Evolutionary conservation across 768 basidiomycete genomes (phyloP), one percentile per base, ranked within the genome.

Genomic region (Roridomyces roridus): DNA sequence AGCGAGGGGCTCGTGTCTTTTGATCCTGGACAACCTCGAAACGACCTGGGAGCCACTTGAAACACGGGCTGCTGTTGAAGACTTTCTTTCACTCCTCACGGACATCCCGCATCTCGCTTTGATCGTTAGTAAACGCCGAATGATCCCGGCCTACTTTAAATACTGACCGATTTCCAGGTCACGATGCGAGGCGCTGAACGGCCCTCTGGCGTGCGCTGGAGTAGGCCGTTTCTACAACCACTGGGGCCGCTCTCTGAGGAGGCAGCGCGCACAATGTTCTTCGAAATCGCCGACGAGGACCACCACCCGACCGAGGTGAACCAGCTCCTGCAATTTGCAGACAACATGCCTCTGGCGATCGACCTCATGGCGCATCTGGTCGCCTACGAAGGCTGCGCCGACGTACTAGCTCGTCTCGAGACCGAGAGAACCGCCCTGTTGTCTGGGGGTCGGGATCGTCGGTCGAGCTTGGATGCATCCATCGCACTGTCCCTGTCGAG

Each of bases 181-280:
- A 57, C 56, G 14, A 57, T 57, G 56, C 41, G 56, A 12, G 56
- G 56, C 5, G 49, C 56, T 5, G 56, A 57, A 31, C 24, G 43
- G 8, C 56, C 56, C 3, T 36, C 20, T 3, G 21, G 24, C 31
- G 46, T 56, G 1, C 21, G 34, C 4, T 57, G 55, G 55, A 57
- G 29, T 29, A 17, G 48, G 3, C 55, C 55, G 15, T 57, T 57
- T 25, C 18, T 57, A 21, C 29, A 42, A 2, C 42, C 56, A 5
- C 20, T 57, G 25, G 24, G 29, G 26, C 49, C 56, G 2, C 26
- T 57, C n/a, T 6, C 29, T 18, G 15, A 35, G 1, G 42, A 49
- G 25, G 56, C 56, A 23, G 56, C 56, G 18, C 48, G 18, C 1
- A 34, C 46, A n/a, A 57, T 48, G 2, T 50, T 57, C 31, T 11